Evolutionary conservation across 23 red algal genomes (phyloP).

Genomic region (Porphyridium purpureum): DNA sequence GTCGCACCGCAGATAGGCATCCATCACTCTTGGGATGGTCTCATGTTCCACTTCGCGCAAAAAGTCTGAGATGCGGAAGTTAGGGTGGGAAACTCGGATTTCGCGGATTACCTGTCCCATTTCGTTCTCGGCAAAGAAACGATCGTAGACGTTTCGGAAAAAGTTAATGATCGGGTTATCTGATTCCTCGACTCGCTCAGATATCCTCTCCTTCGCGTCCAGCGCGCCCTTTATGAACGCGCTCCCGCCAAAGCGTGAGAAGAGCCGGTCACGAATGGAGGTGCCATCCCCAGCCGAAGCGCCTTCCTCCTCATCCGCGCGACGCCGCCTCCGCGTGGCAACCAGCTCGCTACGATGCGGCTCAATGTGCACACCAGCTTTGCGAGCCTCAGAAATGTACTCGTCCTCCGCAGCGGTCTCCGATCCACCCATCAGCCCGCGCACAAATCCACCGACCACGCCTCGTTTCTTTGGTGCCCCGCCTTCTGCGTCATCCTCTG

Average conservation of each 20-base stretch:
- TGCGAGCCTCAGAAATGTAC: slow-evolving; percentile 48
- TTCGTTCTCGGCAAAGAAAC: slow-evolving; percentile 93
- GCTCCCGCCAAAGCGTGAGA: slow-evolving; percentile 75
- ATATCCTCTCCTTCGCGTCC: slow-evolving; percentile 78
- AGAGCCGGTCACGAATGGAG: slow-evolving; percentile 67
- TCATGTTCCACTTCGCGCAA: slow-evolving; percentile 44
- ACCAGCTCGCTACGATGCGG: slow-evolving; percentile 23
- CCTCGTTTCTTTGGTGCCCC: slow-evolving; percentile 11
- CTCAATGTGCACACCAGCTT: slow-evolving; percentile 30
- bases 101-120: slow-evolving; percentile 87
- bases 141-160: slow-evolving; percentile 77
- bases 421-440: slow-evolving; percentile 64
- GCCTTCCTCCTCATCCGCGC: slow-evolving; percentile 18
- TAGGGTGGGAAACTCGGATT: slow-evolving; percentile 62
- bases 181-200: slow-evolving; percentile 79
- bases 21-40: slow-evolving; percentile 58
- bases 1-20: slow-evolving; percentile 64
- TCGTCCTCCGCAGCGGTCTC: slow-evolving; percentile 66
- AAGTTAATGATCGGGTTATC: slow-evolving; percentile 75
- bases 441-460: slow-evolving; percentile 66
- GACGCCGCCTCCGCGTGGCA: slow-evolving; percentile 15
- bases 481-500: not conserved
- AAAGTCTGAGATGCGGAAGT: slow-evolving; percentile 69
- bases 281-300: too few species aligned
- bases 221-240: slow-evolving; percentile 82